Conservation (phyloP, 371 early-diverging fungal species). For the Coemansia linderi region DNA sequence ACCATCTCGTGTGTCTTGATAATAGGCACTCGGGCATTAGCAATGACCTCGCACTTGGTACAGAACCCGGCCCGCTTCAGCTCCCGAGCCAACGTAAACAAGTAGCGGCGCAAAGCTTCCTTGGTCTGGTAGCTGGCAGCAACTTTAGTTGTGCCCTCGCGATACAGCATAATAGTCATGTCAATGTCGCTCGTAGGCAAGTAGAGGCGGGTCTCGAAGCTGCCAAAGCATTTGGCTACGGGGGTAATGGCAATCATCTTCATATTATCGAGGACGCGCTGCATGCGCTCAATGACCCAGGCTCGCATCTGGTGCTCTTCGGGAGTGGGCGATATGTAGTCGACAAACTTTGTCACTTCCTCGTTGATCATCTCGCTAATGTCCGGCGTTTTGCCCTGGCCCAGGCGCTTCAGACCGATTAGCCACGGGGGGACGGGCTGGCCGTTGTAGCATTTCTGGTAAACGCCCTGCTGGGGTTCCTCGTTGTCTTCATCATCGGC, state of each 20-base stretch:
- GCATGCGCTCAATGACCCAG: slow-evolving; percentile 68
- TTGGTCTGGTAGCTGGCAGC: slow-evolving; percentile 39
- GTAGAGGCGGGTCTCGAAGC: slow-evolving; percentile 80
- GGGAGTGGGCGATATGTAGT: slow-evolving; percentile 75
- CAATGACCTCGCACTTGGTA: slow-evolving; percentile 46
- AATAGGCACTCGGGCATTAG: slow-evolving; percentile 81
- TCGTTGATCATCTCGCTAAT: slow-evolving; percentile 60
- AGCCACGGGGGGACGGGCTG: slow-evolving; percentile 50
- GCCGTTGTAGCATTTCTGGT: slow-evolving; percentile 47
- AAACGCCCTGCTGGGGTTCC: not conserved
- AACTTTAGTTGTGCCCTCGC: slow-evolving; percentile 6
- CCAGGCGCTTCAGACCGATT: slow-evolving; percentile 24
- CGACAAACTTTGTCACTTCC: slow-evolving; percentile 73
- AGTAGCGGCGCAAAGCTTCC: slow-evolving; percentile 38
- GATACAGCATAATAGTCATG: slow-evolving; percentile 62
- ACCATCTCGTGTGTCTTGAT: slow-evolving; percentile 80
- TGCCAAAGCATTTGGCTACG: slow-evolving; percentile 74
- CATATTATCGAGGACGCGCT: slow-evolving; percentile 53
- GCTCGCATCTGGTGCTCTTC: slow-evolving; percentile 77
- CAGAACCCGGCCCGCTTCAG: slow-evolving; percentile 41
- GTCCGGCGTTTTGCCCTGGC: slow-evolving; percentile 28
- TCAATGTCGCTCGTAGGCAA: slow-evolving; percentile 88
- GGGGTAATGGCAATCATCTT: slow-evolving; percentile 24
- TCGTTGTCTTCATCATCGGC: not conserved
- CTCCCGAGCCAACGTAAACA: slow-evolving; percentile 43